phyloP scores from a whole-genome alignment of 2,329 filamentous ascomycete species.

The Cladophialophora immunda region DNA sequence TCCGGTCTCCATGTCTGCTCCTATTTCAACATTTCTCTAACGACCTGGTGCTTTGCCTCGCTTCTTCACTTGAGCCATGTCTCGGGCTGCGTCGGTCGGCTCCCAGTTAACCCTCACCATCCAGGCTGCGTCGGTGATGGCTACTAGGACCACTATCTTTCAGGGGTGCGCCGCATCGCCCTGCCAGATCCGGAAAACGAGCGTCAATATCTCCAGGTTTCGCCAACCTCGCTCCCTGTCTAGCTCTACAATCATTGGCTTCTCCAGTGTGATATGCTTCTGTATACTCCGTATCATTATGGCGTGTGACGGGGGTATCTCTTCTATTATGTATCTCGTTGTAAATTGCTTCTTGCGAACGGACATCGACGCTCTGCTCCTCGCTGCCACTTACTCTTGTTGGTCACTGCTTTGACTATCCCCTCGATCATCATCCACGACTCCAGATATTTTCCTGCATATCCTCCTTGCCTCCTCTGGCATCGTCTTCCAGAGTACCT shows the following conservation, averaged over 20 bases:
- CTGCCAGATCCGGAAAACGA: slow-evolving; percentile 6
- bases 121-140: background rate
- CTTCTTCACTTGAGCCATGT: background rate
- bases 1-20: background rate
- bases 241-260: slow-evolving; percentile 9
- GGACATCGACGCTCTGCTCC: slow-evolving; percentile 9
- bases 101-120: background rate
- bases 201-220: slow-evolving; percentile 14
- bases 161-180: slow-evolving; percentile 6
- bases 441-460: slow-evolving; percentile 72
- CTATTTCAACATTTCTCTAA: background rate
- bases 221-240: background rate
- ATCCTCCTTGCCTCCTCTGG: slow-evolving; percentile 61
- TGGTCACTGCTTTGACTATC: slow-evolving; percentile 3
- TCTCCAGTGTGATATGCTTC: background rate
- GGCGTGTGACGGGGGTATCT: background rate
- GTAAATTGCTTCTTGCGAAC: slow-evolving; percentile 19
- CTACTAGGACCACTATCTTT: background rate
- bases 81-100: background rate
- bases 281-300: background rate
- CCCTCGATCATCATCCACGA: slow-evolving; percentile 48
- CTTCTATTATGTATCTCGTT: background rate
- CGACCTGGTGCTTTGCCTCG: background rate
- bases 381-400: slow-evolving; percentile 13
- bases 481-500: slow-evolving; percentile 84